Evolutionary conservation across 345 rosid species (phyloP), one percentile per base, ranked within the genome.

Genomic region (Arabis alpina): DNA sequence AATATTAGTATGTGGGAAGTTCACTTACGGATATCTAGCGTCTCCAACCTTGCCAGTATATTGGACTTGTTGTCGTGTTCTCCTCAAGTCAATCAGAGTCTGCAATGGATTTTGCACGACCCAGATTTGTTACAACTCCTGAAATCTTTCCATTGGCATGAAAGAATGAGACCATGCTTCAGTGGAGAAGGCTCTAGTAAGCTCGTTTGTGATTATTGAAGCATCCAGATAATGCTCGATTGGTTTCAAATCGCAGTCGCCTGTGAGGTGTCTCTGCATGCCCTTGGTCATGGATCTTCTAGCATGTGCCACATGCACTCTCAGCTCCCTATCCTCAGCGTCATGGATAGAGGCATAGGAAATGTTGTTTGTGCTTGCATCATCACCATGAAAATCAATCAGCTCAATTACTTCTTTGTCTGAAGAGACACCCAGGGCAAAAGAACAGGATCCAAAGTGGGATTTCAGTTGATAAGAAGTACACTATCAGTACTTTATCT

Each of bases 31-130:
- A 66, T 87, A 93, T 88, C 98, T 79, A 4, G 97, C 96, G 85
- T 89, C 96, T 80, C 96, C 97, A 81, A 89, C 97, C 82, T 85
- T 91, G 81, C 96, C 97, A 2, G 96, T 87, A 78, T 91, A 91
- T 12, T 53, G 74, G 72, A 93, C 96, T 45, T 85, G 97, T 51
- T 91, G 94, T 1, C 97, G 82, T 47, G 88, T 85, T 85, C 79
- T 93, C 72, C 98, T 85, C 81, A 86, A 77, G 72, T 91, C 98
- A 69, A 84, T 78, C 81, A 86, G 70, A 25, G 93, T 80, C 77
- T 93, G 98, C 80, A 91, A 64, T 39, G 97, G 88, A 84, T 93
- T 93, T 91, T 79, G 96, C 80, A 39, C 95, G 89, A 42, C 97
- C 85, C 50, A 93, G 80, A 66, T 87, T 93, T 19, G 91, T 93